Percentiles rank a stretch among this genome's conserved stretches.
Evolutionary conservation across 352 stramenopile species (phyloP).

Genomic region (Globisporangium paddicum): DNA sequence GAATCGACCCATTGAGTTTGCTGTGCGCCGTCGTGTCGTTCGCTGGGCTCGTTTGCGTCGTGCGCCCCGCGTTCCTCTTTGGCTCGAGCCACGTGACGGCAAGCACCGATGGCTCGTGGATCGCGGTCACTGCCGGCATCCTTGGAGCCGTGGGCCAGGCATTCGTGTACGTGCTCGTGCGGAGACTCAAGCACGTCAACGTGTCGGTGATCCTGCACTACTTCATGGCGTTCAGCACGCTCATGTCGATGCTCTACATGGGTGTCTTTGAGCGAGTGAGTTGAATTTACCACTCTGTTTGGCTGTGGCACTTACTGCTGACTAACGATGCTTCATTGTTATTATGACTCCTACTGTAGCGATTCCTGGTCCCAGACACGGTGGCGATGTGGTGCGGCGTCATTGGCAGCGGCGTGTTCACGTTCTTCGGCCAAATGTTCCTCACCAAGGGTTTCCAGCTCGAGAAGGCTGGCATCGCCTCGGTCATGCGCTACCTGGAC

Average conservation of each 20-base stretch:
- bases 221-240: constrained; percentile 64
- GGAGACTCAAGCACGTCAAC: constrained; percentile 51
- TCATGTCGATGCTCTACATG: constrained; percentile 48
- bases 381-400: too few species aligned
- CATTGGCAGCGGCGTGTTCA: too few species aligned
- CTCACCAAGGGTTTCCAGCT: too few species aligned
- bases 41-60: constrained; percentile 33
- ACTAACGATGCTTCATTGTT: too few species aligned
- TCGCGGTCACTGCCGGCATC: constrained; percentile 45
- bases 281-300: too few species aligned
- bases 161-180: constrained; percentile 67
- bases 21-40: constrained; percentile 28
- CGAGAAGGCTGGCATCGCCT: too few species aligned
- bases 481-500: too few species aligned
- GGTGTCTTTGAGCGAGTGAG: constrained; percentile 41
- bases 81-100: constrained; percentile 38
- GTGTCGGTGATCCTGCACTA: constrained; percentile 73
- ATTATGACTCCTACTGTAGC: too few species aligned
- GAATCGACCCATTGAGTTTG: constrained; percentile 21
- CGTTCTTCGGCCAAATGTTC: too few species aligned
- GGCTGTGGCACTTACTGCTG: too few species aligned
- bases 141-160: constrained; percentile 56
- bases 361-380: too few species aligned
- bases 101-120: constrained; percentile 36
- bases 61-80: constrained; percentile 34